These are phyloP conservation scores for Erodium moschatum DNA, from an alignment of 441 rosid species.

Conservation along the genomic window DNA sequence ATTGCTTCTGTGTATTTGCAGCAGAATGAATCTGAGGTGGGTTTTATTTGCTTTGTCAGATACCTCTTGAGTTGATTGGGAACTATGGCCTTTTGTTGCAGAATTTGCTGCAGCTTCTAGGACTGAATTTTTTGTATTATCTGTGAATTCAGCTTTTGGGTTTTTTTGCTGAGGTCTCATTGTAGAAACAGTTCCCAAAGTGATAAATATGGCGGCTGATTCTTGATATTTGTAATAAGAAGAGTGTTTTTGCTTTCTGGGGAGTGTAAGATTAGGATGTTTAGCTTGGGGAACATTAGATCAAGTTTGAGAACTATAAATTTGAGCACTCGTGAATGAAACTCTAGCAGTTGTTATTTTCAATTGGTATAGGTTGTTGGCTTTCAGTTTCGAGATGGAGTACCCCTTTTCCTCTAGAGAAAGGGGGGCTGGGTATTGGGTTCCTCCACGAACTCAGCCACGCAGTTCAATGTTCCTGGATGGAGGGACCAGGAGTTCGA, in stretches of 20 bases:
- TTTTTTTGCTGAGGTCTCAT: background rate
- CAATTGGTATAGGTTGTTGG: conserved; percentile 10
- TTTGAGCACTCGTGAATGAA: conserved; percentile 12
- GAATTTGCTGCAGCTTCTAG: conserved; percentile 31
- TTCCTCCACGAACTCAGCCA: conserved; percentile 33
- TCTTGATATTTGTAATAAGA: background rate
- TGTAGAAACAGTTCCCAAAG: background rate
- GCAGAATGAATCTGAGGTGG: conserved; percentile 29
- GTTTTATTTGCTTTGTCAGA: conserved; percentile 9
- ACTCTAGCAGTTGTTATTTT: conserved; percentile 19
- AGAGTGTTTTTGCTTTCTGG: conserved; percentile 13
- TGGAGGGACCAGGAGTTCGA: conserved; percentile 25
- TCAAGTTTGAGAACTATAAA: conserved; percentile 1
- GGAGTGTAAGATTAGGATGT: conserved; percentile 3
- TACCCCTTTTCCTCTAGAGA: conserved; percentile 41
- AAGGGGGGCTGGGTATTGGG: conserved; percentile 39
- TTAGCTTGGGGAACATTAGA: conserved; percentile 2
- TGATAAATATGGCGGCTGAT: conserved; percentile 13
- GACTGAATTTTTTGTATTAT: background rate
- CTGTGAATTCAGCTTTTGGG: background rate
- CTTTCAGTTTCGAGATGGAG: conserved; percentile 37
- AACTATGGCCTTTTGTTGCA: conserved; percentile 29
- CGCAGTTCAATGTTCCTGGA: conserved; percentile 30
- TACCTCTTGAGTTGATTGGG: conserved; percentile 22
- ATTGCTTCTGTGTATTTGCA: background rate